A percentile compares a stretch with the other conserved stretches of the same genome.
Conservation (phyloP, 768 basidiomycete genomes). For the Mycena galopus region DNA sequence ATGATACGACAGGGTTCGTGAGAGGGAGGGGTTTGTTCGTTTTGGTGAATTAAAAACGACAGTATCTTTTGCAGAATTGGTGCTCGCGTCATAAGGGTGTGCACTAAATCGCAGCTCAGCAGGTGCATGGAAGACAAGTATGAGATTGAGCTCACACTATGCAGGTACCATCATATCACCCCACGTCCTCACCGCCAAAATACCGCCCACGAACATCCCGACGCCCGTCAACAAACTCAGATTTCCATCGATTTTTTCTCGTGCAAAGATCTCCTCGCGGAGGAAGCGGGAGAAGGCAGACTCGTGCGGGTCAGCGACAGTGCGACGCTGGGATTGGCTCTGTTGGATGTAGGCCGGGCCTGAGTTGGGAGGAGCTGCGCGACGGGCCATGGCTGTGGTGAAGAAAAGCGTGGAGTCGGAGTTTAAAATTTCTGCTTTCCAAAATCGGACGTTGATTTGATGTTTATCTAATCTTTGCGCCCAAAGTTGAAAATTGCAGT, state of each 20-base stretch:
- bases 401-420: constrained; percentile 17
- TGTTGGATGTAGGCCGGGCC: constrained; percentile 69
- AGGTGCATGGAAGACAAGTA: not conserved
- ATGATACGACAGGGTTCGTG: not conserved
- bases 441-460: not conserved
- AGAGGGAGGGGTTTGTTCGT: not conserved
- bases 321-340: constrained; percentile 54
- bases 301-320: constrained; percentile 70
- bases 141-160: constrained; percentile 43
- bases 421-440: no score
- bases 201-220: constrained; percentile 77
- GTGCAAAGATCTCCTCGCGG: constrained; percentile 76
- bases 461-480: not conserved
- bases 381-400: constrained; percentile 71
- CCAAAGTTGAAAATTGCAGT: no score
- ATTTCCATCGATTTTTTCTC: constrained; percentile 83
- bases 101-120: not conserved
- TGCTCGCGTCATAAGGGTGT: not conserved
- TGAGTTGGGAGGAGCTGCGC: constrained; percentile 68
- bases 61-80: not conserved
- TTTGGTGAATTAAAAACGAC: not conserved
- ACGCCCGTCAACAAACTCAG: constrained; percentile 76
- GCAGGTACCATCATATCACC: constrained; percentile 83
- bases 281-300: constrained; percentile 70
- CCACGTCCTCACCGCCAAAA: constrained; percentile 80